phyloP scores from a whole-genome alignment of 2,329 filamentous ascomycete species.

The Diaporthe aspalathi region DNA sequence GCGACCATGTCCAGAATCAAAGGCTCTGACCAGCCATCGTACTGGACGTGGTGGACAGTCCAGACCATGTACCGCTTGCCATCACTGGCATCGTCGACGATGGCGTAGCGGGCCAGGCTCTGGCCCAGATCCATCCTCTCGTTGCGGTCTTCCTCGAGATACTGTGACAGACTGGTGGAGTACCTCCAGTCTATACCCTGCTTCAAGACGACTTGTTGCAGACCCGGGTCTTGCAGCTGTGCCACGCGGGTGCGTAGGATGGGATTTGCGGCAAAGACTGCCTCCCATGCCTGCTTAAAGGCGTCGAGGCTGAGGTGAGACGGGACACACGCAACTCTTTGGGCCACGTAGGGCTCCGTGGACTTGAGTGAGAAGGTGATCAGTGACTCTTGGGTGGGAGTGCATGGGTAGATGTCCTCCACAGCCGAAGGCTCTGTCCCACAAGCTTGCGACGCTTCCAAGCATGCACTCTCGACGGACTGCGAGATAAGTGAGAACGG shows the following conservation, averaged over 20 bases:
- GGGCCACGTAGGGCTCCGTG: slow-evolving; percentile 50
- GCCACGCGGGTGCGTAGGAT: slow-evolving; percentile 51
- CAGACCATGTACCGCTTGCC: slow-evolving; percentile 48
- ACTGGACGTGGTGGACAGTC: slow-evolving; percentile 54
- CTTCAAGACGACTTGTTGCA: slow-evolving; percentile 53
- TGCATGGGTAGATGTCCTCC: slow-evolving; percentile 55
- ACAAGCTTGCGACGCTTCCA: slow-evolving; percentile 44
- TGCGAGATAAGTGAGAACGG: slow-evolving; percentile 45
- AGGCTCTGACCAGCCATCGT: slow-evolving; percentile 51
- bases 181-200: slow-evolving; percentile 46
- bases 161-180: slow-evolving; percentile 42
- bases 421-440: slow-evolving; percentile 40
- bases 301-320: slow-evolving; percentile 40
- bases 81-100: slow-evolving; percentile 43
- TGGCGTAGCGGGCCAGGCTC: slow-evolving; percentile 51
- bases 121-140: slow-evolving; percentile 46
- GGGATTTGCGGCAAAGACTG: slow-evolving; percentile 43
- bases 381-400: slow-evolving; percentile 52
- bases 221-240: slow-evolving; percentile 47
- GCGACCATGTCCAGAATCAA: slow-evolving; percentile 46
- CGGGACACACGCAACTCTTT: slow-evolving; percentile 43
- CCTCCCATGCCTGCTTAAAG: slow-evolving; percentile 47
- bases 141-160: slow-evolving; percentile 45
- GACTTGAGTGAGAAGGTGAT: slow-evolving; percentile 50
- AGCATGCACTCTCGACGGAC: slow-evolving; percentile 37